Base-by-base conservation (phyloP, 768 basidiomycete species). In the Kwoniella sp. region DNA sequence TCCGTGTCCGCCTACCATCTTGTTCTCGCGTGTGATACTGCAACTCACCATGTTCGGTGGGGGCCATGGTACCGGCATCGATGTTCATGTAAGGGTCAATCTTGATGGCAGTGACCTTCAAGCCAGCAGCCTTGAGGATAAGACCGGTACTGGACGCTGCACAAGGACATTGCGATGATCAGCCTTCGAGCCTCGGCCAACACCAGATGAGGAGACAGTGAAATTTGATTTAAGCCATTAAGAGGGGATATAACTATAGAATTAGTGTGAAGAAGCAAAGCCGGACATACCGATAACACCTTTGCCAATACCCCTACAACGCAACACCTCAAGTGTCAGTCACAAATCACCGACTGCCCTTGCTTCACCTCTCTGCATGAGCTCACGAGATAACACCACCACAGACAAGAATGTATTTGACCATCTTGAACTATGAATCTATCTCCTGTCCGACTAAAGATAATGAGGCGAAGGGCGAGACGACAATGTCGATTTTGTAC, bases 21-120 rank as follows among this genome's bases (percentile, higher is more conserved):
- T n/a, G n/a, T n/a, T n/a, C n/a, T n/a, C n/a, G n/a, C n/a, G n/a
- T n/a, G n/a, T n/a, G n/a, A 21, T 6, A n/a, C 40, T 48, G 67
- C 47, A 22, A 74, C 88, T 84, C 79, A 91, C 94, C 95, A 79
- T 99, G 95, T 80, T 99, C 95, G 17, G 93, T 95, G 15, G 95
- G 95, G 54, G 92, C 85, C 95, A 99, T 99, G 21, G 95, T 98
- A 36, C 95, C 95, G 24, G 95, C 95, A 84, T 99, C 95, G 73
- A 99, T 97, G 82, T 99, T 99, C 95, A 99, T 98, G 73, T 99
- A 99, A 15, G 95, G 95, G 79, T 99, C 95, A 74, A 99, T 98
- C 83, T 99, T 99, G 85, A 99, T 97, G 12, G 95, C 91, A 8
- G 95, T 99, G 72, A 97, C 95, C 83, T 93, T 96, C 65, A 96